phyloP scores from a whole-genome alignment of 129 eudicot species.

The Artemisia annua region DNA sequence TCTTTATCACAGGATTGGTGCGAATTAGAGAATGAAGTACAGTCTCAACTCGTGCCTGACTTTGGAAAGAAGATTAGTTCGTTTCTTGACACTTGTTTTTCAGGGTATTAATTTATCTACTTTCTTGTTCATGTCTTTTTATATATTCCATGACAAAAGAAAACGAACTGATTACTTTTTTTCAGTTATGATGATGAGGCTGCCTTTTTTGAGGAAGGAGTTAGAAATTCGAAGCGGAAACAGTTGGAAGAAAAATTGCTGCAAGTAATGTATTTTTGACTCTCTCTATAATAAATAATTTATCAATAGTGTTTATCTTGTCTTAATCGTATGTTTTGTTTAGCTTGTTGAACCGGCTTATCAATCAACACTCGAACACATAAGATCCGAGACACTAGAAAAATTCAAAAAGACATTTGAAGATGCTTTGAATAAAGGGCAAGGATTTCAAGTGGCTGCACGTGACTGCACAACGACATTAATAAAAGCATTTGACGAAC shows the following conservation, averaged over 20 bases:
- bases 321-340: slow-evolving; percentile 5
- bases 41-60: slow-evolving; percentile 57
- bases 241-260: slow-evolving; percentile 86
- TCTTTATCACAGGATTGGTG: slow-evolving; percentile 66
- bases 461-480: slow-evolving; percentile 49
- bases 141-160: neutral
- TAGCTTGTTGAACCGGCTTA: slow-evolving; percentile 78
- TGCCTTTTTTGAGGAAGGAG: slow-evolving; percentile 86
- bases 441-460: slow-evolving; percentile 78
- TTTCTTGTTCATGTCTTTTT: slow-evolving; percentile 2
- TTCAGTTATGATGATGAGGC: slow-evolving; percentile 87
- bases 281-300: neutral
- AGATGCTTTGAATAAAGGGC: slow-evolving; percentile 70
- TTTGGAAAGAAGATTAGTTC: slow-evolving; percentile 81
- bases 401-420: slow-evolving; percentile 74
- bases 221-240: slow-evolving; percentile 76
- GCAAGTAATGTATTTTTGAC: slow-evolving; percentile 49
- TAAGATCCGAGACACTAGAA: slow-evolving; percentile 68
- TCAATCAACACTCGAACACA: slow-evolving; percentile 70
- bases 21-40: slow-evolving; percentile 56
- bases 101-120: slow-evolving; percentile 48
- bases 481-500: slow-evolving; percentile 61
- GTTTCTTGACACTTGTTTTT: slow-evolving; percentile 59
- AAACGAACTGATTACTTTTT: neutral
- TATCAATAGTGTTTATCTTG: neutral